Conservation (phyloP, 768 basidiomycete species). For the Termitomyces sp. region DNA sequence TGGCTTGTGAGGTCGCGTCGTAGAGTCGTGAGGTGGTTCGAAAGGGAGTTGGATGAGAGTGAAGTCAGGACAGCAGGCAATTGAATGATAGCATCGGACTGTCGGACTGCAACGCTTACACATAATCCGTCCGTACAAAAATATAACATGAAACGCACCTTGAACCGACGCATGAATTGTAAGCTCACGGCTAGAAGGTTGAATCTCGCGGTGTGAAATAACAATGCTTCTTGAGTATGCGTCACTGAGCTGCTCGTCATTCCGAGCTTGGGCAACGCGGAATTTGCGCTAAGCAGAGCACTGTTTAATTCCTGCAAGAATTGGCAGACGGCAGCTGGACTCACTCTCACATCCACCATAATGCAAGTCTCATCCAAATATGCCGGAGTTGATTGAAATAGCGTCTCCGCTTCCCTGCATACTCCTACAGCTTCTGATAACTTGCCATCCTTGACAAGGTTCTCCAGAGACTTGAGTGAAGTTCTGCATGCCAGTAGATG, state of each 20-base stretch:
- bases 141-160: conserved; percentile 22
- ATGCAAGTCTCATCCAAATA: conserved; percentile 52
- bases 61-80: conserved; percentile 58
- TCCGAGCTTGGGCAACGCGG: conserved; percentile 49
- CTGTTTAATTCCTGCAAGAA: background rate
- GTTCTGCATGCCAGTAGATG: conserved; percentile 52
- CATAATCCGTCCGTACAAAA: background rate
- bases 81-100: conserved; percentile 46
- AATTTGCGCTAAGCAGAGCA: conserved; percentile 44
- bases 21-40: conserved; percentile 53
- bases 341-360: conserved; percentile 55
- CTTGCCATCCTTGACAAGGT: conserved; percentile 50
- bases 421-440: conserved; percentile 61
- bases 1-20: conserved; percentile 60
- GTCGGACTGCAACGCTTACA: conserved; percentile 43
- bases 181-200: conserved; percentile 38
- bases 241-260: conserved; percentile 71
- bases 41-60: conserved; percentile 50
- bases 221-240: conserved; percentile 60
- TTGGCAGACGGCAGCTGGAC: conserved; percentile 11
- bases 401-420: conserved; percentile 35
- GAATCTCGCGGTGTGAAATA: conserved; percentile 38
- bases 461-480: conserved; percentile 41
- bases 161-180: conserved; percentile 49
- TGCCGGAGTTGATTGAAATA: conserved; percentile 45